phyloP scores from a whole-genome alignment of 73 alveolate genomes.

The Symbiodinium pilosum region DNA sequence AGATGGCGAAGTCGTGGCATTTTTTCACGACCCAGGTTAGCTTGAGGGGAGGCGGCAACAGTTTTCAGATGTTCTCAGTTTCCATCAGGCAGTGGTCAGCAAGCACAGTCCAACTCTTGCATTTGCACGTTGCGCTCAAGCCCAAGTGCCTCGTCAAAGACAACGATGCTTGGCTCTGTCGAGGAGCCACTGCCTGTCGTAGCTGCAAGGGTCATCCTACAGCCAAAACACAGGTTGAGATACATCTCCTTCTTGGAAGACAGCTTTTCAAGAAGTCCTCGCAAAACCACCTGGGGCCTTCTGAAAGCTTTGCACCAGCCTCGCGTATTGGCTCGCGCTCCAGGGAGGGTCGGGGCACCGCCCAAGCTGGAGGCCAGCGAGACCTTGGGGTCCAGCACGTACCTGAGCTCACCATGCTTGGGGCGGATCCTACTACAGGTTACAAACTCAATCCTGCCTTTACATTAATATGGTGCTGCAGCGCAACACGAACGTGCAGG shows the following conservation, averaged over 20 bases:
- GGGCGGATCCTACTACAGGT: neutral
- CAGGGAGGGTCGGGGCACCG: constrained; percentile 66
- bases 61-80: too few species aligned
- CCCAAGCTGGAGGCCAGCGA: constrained; percentile 80
- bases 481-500: too few species aligned
- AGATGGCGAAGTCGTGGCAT: constrained; percentile 10
- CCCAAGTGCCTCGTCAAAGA: constrained; percentile 97
- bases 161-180: constrained; percentile 96
- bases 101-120: neutral
- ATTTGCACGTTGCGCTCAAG: too few species aligned
- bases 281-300: too few species aligned
- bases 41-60: neutral
- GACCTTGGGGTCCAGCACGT: constrained; percentile 97
- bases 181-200: neutral
- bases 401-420: constrained; percentile 38
- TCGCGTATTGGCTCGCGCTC: neutral
- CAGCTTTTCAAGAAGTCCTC: too few species aligned
- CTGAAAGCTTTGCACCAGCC: neutral
- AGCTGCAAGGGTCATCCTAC: too few species aligned
- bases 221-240: too few species aligned
- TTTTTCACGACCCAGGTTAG: neutral
- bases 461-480: too few species aligned
- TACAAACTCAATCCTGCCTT: too few species aligned
- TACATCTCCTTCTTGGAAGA: too few species aligned
- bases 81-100: neutral